Evolutionary conservation across 2,329 filamentous ascomycete genomes (phyloP), one percentile per base, ranked within the genome.

Genomic region (Aspergillus niger): DNA sequence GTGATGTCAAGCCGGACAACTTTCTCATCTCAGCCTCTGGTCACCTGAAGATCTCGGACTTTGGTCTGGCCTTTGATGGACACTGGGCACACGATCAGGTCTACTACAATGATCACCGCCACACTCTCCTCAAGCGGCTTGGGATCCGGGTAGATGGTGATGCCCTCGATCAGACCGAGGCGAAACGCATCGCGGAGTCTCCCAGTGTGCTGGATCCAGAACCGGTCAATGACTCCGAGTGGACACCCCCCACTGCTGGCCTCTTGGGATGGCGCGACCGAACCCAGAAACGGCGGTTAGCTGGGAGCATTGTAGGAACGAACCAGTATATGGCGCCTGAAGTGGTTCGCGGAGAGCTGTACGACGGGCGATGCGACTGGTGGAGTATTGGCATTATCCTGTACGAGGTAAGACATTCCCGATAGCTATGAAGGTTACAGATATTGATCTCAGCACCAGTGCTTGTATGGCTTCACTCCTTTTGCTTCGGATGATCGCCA

Each of bases 321-420:
- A 97, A 92, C 73, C 94, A 97, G 73, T 98, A 98, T 79, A 98
- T 97, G 95, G 94, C 95, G 0, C 94, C 94, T 2, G 95, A 98
- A 79, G 91, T 98, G 17, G 89, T 97, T 60, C 82, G 85, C 65
- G 91, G 93, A 28, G 85, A 92, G 52, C 79, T 84, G 39, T 98
- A 98, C 74, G 95, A 98, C 77, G 94, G 91, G 30, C 85, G 94
- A 71, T 98, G 94, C 77, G 94, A 98, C 77, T 98, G 86, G 92
- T 98, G 91, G 94, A 97, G 93, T 77, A 86, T 98, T 68, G 94
- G 92, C 56, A 88, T 98, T 72, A 97, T 98, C 71, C 78, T 98
- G 59, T 98, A 91, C 71, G 94, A 98, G 76, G 85, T 85, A 68
- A 57, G 72, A 65, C 13, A 8, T 15, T 13, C 8, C 20, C 13